Base-by-base conservation (phyloP, 1,284 basidiomycete species). In the Trametes polyzona region DNA sequence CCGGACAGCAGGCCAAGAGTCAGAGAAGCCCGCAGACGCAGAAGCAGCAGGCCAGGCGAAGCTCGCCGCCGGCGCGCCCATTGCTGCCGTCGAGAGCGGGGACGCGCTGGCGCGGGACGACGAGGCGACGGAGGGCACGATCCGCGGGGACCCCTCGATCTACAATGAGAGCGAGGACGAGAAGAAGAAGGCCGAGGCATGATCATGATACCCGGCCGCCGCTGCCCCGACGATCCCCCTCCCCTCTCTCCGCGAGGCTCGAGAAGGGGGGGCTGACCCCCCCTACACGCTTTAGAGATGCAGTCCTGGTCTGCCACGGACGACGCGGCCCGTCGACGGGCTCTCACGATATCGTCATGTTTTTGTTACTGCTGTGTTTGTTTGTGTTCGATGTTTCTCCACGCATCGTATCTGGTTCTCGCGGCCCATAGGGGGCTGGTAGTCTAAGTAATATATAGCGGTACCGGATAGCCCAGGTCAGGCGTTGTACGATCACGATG, bases 1-100 rank as follows among this genome's bases (percentile, higher is more conserved):
- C 11, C 75, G 87, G 26, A 77, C 73, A 27, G 69, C 72, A n/a
- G 77, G 73, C 30, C 71, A 69, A 29, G 47, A 46, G 11, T 35
- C 23, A 2, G 64, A 68, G 24, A 60, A 61, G 24, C 67, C 65
- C 29, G 57, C 49, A 0, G 61, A 65, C 9, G 59, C 62, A 19
- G 67, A 68, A 47, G 61, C 52, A 3, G 59, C 54, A 41, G 56
- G 55, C 9, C 47, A 51, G 11, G 64, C 62, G 24, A 50, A 57
- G 26, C 51, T 61, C 48, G 44, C 58, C 4, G 59, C 52, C 8
- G 44, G 48, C 24, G 57, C 57, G 9, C 55, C 52, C 3, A 23
- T 50, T 12, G 54, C 50, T 7, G 26, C 33, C 7, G 47, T 48
- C 27, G 48, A 51, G 51, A 53, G 46, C 24, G 52, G 36, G 40